A percentile compares a stretch with the other conserved stretches of the same genome.
These are phyloP conservation scores for Lactifluus echinatus DNA, from an alignment of 768 basidiomycete species.

Conservation along the genomic window DNA sequence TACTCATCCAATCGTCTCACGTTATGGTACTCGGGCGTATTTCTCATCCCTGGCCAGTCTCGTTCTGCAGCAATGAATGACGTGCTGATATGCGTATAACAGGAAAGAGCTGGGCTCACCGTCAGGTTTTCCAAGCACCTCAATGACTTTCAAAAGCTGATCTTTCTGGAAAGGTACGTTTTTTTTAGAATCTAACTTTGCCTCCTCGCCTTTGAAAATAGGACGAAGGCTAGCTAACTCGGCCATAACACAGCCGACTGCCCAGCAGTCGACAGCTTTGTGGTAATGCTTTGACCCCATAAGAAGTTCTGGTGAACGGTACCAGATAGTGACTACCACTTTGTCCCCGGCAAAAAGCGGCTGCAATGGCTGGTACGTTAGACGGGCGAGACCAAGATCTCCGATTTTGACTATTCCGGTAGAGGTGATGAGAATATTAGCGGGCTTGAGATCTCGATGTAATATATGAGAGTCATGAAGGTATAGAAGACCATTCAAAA, in stretches of 20 bases:
- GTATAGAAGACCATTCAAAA: conserved; percentile 89
- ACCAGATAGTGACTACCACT: conserved; percentile 99
- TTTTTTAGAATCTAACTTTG: conserved; percentile 94
- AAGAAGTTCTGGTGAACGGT: conserved; percentile 92
- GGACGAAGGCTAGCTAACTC: conserved; percentile 89
- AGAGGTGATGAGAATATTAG: conserved; percentile 93
- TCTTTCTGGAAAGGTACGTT: conserved; percentile 95
- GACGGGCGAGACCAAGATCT: conserved; percentile 90
- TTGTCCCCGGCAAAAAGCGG: conserved; percentile 91
- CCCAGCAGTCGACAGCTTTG: conserved; percentile 95
- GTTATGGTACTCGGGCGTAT: conserved; percentile 84
- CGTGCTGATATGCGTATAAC: background rate
- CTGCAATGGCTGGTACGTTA: conserved; percentile 87
- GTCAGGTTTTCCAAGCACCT: conserved; percentile 83
- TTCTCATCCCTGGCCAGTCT: conserved; percentile 77
- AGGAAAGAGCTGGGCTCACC: conserved; percentile 38
- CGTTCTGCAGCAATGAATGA: conserved; percentile 42
- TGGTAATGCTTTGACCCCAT: conserved; percentile 98
- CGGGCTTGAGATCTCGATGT: conserved; percentile 96
- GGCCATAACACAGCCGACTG: conserved; percentile 95
- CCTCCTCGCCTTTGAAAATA: conserved; percentile 99
- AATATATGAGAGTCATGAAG: conserved; percentile 92
- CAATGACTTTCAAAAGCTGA: conserved; percentile 92
- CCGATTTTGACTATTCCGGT: conserved; percentile 92
- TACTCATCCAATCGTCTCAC: conserved; percentile 73